Evolutionary conservation across 768 basidiomycete genomes (phyloP).

Genomic region (Lactarius tabidus): DNA sequence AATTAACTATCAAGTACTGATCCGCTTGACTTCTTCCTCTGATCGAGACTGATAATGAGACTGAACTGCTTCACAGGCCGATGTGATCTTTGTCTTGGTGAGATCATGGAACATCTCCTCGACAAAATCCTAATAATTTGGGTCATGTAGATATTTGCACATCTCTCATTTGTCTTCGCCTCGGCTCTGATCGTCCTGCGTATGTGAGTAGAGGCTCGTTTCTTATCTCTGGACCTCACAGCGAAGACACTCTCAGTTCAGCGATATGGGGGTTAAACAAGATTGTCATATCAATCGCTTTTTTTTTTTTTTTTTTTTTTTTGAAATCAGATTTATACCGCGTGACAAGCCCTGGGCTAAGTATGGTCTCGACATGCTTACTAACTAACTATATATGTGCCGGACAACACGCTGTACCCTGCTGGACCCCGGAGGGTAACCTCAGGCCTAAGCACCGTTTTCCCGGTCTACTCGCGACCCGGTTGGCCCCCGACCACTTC

Average conservation of each 20-base stretch:
- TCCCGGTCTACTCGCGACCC: too few relatives aligned
- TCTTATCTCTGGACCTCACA: not conserved
- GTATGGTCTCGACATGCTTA: too few relatives aligned
- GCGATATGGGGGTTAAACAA: slow-evolving; percentile 11
- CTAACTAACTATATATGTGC: too few relatives aligned
- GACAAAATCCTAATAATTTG: not conserved
- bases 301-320: too few relatives aligned
- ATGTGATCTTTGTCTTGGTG: not conserved
- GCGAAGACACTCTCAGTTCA: not conserved
- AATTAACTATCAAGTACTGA: not conserved
- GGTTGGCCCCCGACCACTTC: too few relatives aligned
- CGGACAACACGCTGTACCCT: too few relatives aligned
- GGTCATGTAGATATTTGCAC: not conserved
- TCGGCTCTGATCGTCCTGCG: slow-evolving; percentile 17
- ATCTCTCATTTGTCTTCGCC: slow-evolving; percentile 3
- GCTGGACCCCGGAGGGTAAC: too few relatives aligned
- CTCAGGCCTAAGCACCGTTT: too few relatives aligned
- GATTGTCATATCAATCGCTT: not conserved
- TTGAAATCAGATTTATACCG: too few relatives aligned
- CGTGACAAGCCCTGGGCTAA: too few relatives aligned
- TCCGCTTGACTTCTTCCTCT: not conserved
- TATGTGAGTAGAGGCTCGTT: slow-evolving; percentile 6
- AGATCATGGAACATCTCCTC: not conserved
- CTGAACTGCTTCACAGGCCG: not conserved
- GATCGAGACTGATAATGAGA: not conserved